phyloP scores from a whole-genome alignment of 331 rosid species.

The Malus hybrid region DNA sequence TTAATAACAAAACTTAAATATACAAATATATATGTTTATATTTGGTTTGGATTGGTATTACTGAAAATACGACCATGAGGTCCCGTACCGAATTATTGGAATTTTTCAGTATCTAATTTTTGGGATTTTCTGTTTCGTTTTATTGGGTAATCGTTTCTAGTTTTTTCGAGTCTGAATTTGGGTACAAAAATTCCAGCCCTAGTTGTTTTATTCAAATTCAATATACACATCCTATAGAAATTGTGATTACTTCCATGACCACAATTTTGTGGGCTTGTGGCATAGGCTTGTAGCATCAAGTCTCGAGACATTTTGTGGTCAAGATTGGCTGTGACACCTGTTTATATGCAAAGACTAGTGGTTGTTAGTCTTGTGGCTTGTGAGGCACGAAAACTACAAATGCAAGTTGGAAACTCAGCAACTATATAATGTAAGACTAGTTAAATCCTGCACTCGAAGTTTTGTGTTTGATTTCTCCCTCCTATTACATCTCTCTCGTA shows the following conservation, averaged over 20 bases:
- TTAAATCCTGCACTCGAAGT: neutral
- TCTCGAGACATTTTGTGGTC: slow-evolving; percentile 16
- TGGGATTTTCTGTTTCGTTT: too few relatives aligned
- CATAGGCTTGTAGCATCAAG: slow-evolving; percentile 12
- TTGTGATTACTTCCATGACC: slow-evolving; percentile 22
- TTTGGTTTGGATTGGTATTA: too few relatives aligned
- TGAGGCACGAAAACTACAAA: neutral
- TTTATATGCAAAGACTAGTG: neutral
- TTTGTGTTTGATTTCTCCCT: neutral
- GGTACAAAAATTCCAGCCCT: too few relatives aligned
- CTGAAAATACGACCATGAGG: too few relatives aligned
- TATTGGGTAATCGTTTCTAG: too few relatives aligned
- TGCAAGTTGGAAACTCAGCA: neutral
- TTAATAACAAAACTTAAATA: too few relatives aligned
- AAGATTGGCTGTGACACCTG: slow-evolving; percentile 3
- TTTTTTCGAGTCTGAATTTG: too few relatives aligned
- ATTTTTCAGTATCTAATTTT: too few relatives aligned
- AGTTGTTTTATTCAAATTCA: too few relatives aligned
- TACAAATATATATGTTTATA: too few relatives aligned
- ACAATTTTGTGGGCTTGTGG: slow-evolving; percentile 23
- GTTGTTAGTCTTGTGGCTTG: neutral
- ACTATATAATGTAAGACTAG: neutral
- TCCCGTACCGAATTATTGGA: too few relatives aligned
- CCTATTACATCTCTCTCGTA: rapidly evolving
- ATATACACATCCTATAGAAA: neutral